phyloP scores from a whole-genome alignment of 148 eudicot genomes.

The Cornus kousa region DNA sequence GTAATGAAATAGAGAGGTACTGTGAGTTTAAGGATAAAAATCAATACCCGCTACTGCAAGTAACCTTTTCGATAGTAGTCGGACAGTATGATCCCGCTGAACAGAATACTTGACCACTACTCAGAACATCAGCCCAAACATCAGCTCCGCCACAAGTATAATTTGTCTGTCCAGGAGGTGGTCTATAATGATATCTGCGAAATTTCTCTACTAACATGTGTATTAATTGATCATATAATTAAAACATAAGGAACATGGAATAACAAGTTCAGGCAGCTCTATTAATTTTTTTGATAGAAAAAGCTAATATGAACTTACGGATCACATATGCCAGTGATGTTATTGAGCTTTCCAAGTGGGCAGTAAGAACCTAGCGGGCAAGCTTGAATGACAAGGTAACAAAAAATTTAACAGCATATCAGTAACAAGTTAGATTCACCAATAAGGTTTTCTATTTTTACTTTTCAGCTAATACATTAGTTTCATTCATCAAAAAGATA shows the following conservation, averaged over 20 bases:
- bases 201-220: constrained; percentile 19
- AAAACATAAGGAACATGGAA: constrained; percentile 10
- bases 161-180: constrained; percentile 73
- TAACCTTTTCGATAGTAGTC: constrained; percentile 42
- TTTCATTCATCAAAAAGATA: no score
- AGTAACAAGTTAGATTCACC: constrained; percentile 9
- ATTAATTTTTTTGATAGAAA: no score
- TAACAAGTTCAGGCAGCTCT: background rate
- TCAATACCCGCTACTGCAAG: constrained; percentile 69
- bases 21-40: constrained; percentile 22
- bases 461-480: no score
- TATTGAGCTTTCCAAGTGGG: constrained; percentile 68
- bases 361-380: constrained; percentile 95
- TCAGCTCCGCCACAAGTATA: constrained; percentile 94
- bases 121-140: constrained; percentile 69
- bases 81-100: constrained; percentile 92
- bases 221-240: constrained; percentile 19
- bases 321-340: constrained; percentile 73
- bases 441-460: background rate
- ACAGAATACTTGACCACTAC: constrained; percentile 66
- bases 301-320: constrained; percentile 66
- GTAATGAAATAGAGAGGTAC: background rate
- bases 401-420: background rate
- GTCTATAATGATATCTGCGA: constrained; percentile 78
- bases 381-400: constrained; percentile 45